A percentile compares a stretch with the other conserved stretches of the same genome.
These are phyloP conservation scores for Crithidia mellificae DNA, from an alignment of 208 protist species.

Conservation along the genomic window DNA sequence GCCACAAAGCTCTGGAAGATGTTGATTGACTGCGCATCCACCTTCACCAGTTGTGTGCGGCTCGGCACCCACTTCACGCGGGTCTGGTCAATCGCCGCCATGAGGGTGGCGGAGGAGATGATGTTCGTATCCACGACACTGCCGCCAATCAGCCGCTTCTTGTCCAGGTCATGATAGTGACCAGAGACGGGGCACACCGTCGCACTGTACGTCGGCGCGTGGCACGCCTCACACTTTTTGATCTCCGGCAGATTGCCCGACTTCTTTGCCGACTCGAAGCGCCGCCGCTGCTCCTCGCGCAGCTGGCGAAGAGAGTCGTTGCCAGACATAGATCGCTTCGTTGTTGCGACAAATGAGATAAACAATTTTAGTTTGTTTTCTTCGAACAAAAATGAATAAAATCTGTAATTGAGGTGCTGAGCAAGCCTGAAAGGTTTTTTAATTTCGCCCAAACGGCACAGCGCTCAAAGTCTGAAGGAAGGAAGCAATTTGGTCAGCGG, in stretches of 20 bases:
- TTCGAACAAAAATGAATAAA: no score
- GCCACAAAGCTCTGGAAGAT: constrained; percentile 86
- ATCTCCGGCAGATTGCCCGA: constrained; percentile 44
- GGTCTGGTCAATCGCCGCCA: constrained; percentile 76
- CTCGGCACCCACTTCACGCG: constrained; percentile 78
- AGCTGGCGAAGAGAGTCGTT: constrained; percentile 20
- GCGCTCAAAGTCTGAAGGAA: no score
- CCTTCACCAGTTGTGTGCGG: constrained; percentile 71
- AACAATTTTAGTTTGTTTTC: no score
- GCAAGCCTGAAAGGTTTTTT: no score
- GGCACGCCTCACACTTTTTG: constrained; percentile 58
- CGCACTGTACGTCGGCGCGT: constrained; percentile 48
- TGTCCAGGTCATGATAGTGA: constrained; percentile 66
- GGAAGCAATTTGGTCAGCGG: no score
- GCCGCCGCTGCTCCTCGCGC: constrained; percentile 35
- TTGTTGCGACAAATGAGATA: no score
- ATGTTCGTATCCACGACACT: constrained; percentile 53
- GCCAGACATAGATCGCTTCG: constrained; percentile 12
- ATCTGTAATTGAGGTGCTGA: no score
- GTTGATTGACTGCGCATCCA: constrained; percentile 72
- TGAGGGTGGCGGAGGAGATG: constrained; percentile 56
- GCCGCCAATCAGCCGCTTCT: constrained; percentile 68
- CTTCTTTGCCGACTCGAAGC: constrained; percentile 31
- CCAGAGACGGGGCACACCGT: constrained; percentile 75
- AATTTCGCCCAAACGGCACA: no score